Evolutionary conservation across 495 filamentous ascomycete species (phyloP), one percentile per base, ranked within the genome.

Genomic region (Amniculicola lignicola): DNA sequence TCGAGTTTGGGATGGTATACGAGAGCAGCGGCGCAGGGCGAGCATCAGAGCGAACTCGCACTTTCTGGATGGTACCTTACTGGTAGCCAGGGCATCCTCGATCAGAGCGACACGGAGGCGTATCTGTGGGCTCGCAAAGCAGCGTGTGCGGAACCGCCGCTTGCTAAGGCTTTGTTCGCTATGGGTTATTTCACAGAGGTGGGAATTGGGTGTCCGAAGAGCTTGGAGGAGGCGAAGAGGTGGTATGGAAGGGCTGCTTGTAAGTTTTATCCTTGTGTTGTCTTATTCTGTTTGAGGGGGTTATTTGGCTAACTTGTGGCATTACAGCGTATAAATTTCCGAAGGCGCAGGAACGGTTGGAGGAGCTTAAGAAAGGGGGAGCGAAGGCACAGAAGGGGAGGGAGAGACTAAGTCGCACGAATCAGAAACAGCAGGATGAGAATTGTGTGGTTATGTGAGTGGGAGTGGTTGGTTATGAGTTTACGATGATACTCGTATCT

Each of bases 241-340:
- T 98, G 93, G 93, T 98, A 98, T 74, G 96, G 90, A 81, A 81
- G 91, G 72, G 90, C 93, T 74, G 93, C 93, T 72, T 87, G 93
- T 96, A 73, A 83, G 92, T 86, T 35, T 54, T 11, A 21, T 31
- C 43, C 37, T 51, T 19, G 25, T 29, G 3, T 18, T 14, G 12
- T 29, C 7, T 31, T n/a, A n/a, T n/a, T n/a, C n/a, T n/a, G n/a
- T n/a, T n/a, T n/a, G n/a, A n/a, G n/a, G n/a, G n/a, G n/a, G n/a
- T n/a, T n/a, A n/a, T n/a, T n/a, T n/a, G n/a, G n/a, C 52, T 50
- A 72, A 63, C 15, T 0, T n/a, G n/a, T n/a, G n/a, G 50, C 14
- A 29, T 25, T 57, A 36, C 52, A 96, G 93, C 90, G 41, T 90
- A 96, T 76, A 86, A 90, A 67, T 95, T 93, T 70, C 86, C 88